phyloP scores from a whole-genome alignment of 2,329 filamentous ascomycete genomes.

The Graphilbum fragrans region DNA sequence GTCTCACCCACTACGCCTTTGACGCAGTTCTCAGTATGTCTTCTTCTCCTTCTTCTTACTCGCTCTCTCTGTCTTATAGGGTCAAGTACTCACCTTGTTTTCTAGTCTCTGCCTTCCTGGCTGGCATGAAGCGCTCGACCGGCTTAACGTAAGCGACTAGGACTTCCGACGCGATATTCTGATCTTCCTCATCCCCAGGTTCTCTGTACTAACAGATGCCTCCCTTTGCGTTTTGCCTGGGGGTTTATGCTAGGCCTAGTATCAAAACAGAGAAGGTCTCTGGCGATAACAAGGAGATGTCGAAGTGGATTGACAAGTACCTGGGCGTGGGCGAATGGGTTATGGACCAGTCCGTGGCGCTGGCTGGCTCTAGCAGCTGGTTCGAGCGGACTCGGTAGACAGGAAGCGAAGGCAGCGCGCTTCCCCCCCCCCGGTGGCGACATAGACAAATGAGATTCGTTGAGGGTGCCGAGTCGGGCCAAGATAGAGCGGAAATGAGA shows the following conservation, averaged over 20 bases:
- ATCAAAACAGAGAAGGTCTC: constrained; percentile 77
- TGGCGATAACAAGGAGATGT: constrained; percentile 67
- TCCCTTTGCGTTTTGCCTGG: constrained; percentile 13
- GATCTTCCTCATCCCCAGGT: no score
- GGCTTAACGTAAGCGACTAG: constrained; percentile 87
- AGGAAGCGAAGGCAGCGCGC: background rate
- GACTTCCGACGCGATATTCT: background rate
- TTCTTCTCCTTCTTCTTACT: no score
- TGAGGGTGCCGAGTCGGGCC: no score
- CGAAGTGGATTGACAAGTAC: constrained; percentile 86
- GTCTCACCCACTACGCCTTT: constrained; percentile 87
- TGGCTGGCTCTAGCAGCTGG: constrained; percentile 77
- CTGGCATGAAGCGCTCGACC: constrained; percentile 93
- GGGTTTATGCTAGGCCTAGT: constrained; percentile 50
- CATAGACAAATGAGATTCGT: background rate
- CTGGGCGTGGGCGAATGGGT: constrained; percentile 93
- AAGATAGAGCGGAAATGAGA: background rate
- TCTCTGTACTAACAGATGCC: constrained; percentile 28
- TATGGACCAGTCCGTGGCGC: constrained; percentile 92
- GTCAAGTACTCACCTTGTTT: background rate
- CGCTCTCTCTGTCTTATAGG: no score
- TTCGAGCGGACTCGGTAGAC: constrained; percentile 75
- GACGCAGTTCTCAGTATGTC: constrained; percentile 81
- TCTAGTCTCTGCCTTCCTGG: constrained; percentile 85
- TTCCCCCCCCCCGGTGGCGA: background rate